Evolutionary conservation across 1,139 yeast genomes (phyloP).

Genomic region (Zygotorulaspora mrakii): DNA sequence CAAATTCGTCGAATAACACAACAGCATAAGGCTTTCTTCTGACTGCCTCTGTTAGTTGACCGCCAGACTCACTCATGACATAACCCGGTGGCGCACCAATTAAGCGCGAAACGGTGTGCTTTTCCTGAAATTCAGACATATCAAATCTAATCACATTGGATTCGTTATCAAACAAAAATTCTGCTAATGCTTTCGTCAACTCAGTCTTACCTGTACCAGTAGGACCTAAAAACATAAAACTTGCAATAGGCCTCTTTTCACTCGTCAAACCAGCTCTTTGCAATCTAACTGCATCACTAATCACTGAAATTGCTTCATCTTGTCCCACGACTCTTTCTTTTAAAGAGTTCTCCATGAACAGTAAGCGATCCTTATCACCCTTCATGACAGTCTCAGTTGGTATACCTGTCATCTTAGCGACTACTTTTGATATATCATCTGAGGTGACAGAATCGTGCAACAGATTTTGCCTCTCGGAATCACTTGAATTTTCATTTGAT

Average conservation of each 20-base stretch:
- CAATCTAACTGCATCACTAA: constrained; percentile 89
- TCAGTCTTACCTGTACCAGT: constrained; percentile 99
- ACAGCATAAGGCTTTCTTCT: constrained; percentile 93
- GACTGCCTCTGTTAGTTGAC: constrained; percentile 94
- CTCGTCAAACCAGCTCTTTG: constrained; percentile 96
- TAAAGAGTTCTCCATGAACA: constrained; percentile 80
- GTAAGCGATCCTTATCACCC: constrained; percentile 87
- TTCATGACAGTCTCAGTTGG: constrained; percentile 89
- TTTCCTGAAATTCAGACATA: constrained; percentile 97
- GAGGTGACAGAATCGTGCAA: constrained; percentile 91
- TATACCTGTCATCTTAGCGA: constrained; percentile 92
- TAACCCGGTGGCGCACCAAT: constrained; percentile 99
- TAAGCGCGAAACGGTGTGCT: constrained; percentile 81
- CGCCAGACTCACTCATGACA: constrained; percentile 89
- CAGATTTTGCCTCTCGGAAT: constrained; percentile 38
- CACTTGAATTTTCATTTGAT: constrained; percentile 43
- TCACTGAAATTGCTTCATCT: constrained; percentile 86
- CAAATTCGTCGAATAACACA: constrained; percentile 91
- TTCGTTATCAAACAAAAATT: constrained; percentile 85
- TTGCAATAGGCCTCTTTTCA: constrained; percentile 91
- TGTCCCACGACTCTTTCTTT: constrained; percentile 86
- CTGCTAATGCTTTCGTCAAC: constrained; percentile 85
- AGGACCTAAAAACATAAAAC: constrained; percentile 94
- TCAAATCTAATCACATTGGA: constrained; percentile 84
- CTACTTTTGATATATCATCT: constrained; percentile 88